These are phyloP conservation scores for Pythium plurisporium DNA, from an alignment of 352 stramenopile species.

Conservation along the genomic window DNA sequence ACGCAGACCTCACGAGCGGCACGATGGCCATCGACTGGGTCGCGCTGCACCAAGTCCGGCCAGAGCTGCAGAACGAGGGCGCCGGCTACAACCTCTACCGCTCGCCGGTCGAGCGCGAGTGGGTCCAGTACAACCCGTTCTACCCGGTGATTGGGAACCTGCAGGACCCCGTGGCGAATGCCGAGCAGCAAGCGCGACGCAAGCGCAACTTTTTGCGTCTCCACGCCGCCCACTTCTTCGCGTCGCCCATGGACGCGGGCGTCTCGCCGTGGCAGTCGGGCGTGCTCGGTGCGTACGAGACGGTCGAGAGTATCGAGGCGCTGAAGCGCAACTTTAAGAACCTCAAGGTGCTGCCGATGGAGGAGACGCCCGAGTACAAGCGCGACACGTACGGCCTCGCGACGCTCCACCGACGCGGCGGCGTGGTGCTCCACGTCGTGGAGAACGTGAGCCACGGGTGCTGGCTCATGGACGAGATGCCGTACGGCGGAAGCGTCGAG, in stretches of 20 bases:
- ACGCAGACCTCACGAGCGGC: slow-evolving; percentile 18
- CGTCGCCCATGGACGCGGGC: slow-evolving; percentile 27
- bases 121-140: slow-evolving; percentile 27
- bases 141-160: slow-evolving; percentile 32
- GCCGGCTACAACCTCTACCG: slow-evolving; percentile 31
- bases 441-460: slow-evolving; percentile 29
- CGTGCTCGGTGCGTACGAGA: slow-evolving; percentile 30
- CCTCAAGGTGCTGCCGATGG: slow-evolving; percentile 35
- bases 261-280: slow-evolving; percentile 38
- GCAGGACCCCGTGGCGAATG: slow-evolving; percentile 20
- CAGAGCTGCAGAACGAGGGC: slow-evolving; percentile 28
- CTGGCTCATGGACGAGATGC: slow-evolving; percentile 26
- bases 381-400: slow-evolving; percentile 33
- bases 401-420: slow-evolving; percentile 27
- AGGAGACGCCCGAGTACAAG: slow-evolving; percentile 33
- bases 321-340: slow-evolving; percentile 24
- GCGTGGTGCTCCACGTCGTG: slow-evolving; percentile 24
- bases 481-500: background rate
- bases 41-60: slow-evolving; percentile 18
- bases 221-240: slow-evolving; percentile 34
- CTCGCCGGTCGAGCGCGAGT: slow-evolving; percentile 26
- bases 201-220: slow-evolving; percentile 30
- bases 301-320: slow-evolving; percentile 21
- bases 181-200: slow-evolving; percentile 25
- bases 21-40: slow-evolving; percentile 33